Conservation (phyloP, 768 basidiomycete genomes). For the Polyporus arcularius region DNA sequence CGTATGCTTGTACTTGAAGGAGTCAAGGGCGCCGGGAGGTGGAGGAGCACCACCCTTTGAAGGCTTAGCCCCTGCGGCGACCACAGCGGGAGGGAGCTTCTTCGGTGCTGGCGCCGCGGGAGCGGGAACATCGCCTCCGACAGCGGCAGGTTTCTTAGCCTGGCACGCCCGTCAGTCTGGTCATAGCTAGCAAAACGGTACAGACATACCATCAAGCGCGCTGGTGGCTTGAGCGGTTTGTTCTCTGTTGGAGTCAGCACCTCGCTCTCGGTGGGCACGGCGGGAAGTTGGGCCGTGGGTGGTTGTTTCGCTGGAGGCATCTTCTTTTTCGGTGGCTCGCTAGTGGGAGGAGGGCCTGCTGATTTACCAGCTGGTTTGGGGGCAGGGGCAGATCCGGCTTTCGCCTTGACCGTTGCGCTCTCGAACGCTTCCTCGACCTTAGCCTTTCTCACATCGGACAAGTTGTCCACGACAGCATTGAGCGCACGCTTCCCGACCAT, state of each 20-base stretch:
- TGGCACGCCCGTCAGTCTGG: background rate
- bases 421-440: constrained; percentile 96
- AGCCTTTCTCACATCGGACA: constrained; percentile 83
- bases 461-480: constrained; percentile 79
- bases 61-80: constrained; percentile 39
- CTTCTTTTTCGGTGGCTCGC: constrained; percentile 39
- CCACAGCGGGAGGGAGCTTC: constrained; percentile 48
- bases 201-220: constrained; percentile 42
- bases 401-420: constrained; percentile 90
- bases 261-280: constrained; percentile 38
- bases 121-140: constrained; percentile 30
- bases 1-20: constrained; percentile 88
- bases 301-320: constrained; percentile 35
- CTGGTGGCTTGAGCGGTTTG: constrained; percentile 51
- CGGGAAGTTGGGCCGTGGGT: constrained; percentile 27
- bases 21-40: constrained; percentile 63
- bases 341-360: constrained; percentile 21
- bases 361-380: constrained; percentile 38
- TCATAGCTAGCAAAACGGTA: background rate
- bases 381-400: constrained; percentile 58
- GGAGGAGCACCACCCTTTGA: constrained; percentile 51
- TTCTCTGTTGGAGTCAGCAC: constrained; percentile 31
- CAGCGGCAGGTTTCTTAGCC: constrained; percentile 55
- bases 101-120: constrained; percentile 31
- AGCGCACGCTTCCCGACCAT: constrained; percentile 94